Base-by-base conservation (phyloP, 495 filamentous ascomycete genomes). In the Penicillium salamii region DNA sequence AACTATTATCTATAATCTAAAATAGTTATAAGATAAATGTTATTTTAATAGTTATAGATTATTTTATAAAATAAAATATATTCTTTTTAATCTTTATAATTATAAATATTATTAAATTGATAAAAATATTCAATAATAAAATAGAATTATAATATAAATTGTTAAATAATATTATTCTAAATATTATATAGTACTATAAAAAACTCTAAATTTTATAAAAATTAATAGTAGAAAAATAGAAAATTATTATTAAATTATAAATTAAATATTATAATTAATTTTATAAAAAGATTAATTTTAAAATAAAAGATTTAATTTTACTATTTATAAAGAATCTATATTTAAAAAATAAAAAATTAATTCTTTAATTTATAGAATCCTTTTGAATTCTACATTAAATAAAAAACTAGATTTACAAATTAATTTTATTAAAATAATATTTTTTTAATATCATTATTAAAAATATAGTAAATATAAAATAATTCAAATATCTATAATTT, bases 11-110 rank as follows among this genome's bases (percentile, higher is more conserved):
- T 8, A 32, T 12, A 13, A 32, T 32, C 29, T 32, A 32, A 11
- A 28, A 28, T 11, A 13, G 29, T 32, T 3, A 32, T 7, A 13
- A 11, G 3, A 7, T 13, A 32, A 13, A 32, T 11, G 4, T 11
- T 32, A 42, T 44, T 17, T 19, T 53, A 9, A 14, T 56, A 42
- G 39, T 59, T 15, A 31, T 59, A 6, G n/a, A 62, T 31, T 31
- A 31, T 9, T 48, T 52, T 17, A 7, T 13, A 17, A 36, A 36
- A 36, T 36, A 17, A 5, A 3, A 6, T n/a, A 6, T 36, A 3
- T 36, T 36, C 14, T 3, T 17, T 7, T n/a, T 14, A 3, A n/a
- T 36, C 17, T 17, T 38, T 31, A 20, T 38, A 44, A 32, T 43
- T 28, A 29, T 43, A 32, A 17, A 42, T 11, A 46, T 28, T 6